Evolutionary conservation across 441 rosid species (phyloP).

Genomic region (Brassica hybrid): DNA sequence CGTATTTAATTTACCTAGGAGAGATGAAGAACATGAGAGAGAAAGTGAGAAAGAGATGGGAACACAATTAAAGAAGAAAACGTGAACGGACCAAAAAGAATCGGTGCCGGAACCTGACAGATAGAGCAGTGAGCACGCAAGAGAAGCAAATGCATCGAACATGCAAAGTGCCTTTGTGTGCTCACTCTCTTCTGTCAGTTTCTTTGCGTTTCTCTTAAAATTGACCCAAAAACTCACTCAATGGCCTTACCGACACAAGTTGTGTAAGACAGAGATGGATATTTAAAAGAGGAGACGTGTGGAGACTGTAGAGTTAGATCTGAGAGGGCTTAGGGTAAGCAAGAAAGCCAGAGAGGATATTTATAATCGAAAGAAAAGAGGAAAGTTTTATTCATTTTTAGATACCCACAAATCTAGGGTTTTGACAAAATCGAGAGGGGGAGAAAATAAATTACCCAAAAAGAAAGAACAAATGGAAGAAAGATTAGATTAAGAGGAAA

Average conservation of each 20-base stretch:
- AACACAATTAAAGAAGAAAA: conserved; percentile 26
- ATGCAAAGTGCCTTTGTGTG: conserved; percentile 91
- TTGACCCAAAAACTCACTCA: conserved; percentile 11
- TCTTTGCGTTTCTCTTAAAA: conserved; percentile 42
- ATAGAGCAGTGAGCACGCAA: conserved; percentile 99
- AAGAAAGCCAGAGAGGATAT: conserved; percentile 20
- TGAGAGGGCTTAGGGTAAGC: conserved; percentile 35
- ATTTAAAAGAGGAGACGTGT: background rate
- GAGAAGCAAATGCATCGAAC: conserved; percentile 65
- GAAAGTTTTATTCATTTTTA: conserved; percentile 28
- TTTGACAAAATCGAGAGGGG: conserved; percentile 33
- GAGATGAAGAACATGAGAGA: conserved; percentile 25
- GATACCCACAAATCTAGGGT: conserved; percentile 42
- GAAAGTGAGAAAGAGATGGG: background rate
- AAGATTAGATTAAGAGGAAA: conserved; percentile 18
- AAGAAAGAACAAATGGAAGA: conserved; percentile 22
- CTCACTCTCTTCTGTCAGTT: conserved; percentile 99
- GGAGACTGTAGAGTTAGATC: conserved; percentile 33
- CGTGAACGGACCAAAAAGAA: conserved; percentile 28
- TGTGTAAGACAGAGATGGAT: background rate
- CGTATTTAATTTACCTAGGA: conserved; percentile 7
- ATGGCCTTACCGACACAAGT: background rate
- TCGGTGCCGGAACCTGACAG: conserved; percentile 66
- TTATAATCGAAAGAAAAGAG: conserved; percentile 31
- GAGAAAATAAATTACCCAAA: conserved; percentile 15